Evolutionary conservation across 1,284 basidiomycete genomes (phyloP), one percentile per base, ranked within the genome.

Genomic region (Bondarzewia mesenterica): DNA sequence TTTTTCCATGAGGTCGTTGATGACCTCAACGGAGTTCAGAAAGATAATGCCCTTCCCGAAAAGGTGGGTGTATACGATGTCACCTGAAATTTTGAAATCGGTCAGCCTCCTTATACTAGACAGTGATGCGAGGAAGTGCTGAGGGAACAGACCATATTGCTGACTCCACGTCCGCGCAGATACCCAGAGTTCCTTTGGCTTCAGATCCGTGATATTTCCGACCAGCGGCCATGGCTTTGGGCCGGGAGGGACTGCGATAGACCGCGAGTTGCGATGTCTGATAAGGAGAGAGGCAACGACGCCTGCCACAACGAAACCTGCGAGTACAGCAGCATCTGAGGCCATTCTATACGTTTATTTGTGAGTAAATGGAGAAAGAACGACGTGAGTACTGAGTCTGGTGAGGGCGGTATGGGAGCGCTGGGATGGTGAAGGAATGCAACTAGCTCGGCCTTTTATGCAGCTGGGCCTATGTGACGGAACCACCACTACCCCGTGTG

Each of bases 1-100:
- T 18, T 40, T 40, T n/a, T 40, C 38, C 21, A 40, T 15, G 15
- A 40, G 16, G 21, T 16, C 38, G 16, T 40, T 40, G 16, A 40
- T 18, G 38, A 40, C 38, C 3, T 40, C 38, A 40, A 40, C 16
- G 4, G 38, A 40, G 38, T 40, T 40, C 38, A 40, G 21, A 22
- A 40, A 40, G 38, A 40, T 40, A 18, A 40, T 40, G n/a, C 38
- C 38, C 38, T 40, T 40, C 21, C 38, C 38, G 20, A 40, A 40
- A 8, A 40, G 10, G 16, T 22, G 38, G 10, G 38, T 40, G 38
- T 40, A 40, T 6, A 40, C 38, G 16, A 40, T 40, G 21, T 40
- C 38, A 7, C 38, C 29, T 32, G 29, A 10, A 7, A 10, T 12
- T 32, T 10, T 22, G 16, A 40, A 16, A 40, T 6, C 4, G 14